These are phyloP conservation scores for Suillus cothurnatus DNA, from an alignment of 768 basidiomycete genomes.

Conservation along the genomic window DNA sequence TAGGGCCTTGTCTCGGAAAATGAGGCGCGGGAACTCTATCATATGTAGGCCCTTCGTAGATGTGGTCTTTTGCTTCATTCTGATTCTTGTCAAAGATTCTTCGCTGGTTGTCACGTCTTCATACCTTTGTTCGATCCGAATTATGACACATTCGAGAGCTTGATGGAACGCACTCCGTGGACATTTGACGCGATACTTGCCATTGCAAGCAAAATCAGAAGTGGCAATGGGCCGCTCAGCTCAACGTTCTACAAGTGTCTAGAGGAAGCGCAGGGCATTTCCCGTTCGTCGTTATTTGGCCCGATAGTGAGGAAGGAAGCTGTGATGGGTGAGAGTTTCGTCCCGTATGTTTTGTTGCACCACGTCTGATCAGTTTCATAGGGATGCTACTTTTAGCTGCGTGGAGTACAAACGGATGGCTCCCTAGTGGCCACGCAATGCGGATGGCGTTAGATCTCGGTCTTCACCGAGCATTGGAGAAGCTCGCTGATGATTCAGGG, in stretches of 20 bases:
- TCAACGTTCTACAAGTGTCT: slow-evolving; percentile 88
- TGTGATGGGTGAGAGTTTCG: slow-evolving; percentile 67
- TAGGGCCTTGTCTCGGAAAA: slow-evolving; percentile 84
- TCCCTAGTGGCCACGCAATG: slow-evolving; percentile 94
- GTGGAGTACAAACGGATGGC: slow-evolving; percentile 94
- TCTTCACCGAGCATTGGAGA: slow-evolving; percentile 89
- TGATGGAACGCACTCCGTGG: slow-evolving; percentile 93
- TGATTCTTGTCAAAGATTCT: slow-evolving; percentile 62
- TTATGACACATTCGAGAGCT: slow-evolving; percentile 91
- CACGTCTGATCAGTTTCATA: slow-evolving; percentile 28
- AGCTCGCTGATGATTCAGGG: slow-evolving; percentile 71
- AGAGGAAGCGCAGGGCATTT: slow-evolving; percentile 96
- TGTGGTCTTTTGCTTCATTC: slow-evolving; percentile 7
- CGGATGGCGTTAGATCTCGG: slow-evolving; percentile 95
- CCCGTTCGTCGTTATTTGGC: slow-evolving; percentile 90
- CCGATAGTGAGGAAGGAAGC: slow-evolving; percentile 94
- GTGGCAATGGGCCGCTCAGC: slow-evolving; percentile 83
- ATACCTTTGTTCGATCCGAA: slow-evolving; percentile 92
- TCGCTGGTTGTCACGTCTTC: slow-evolving; percentile 95
- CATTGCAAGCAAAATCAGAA: slow-evolving; percentile 89
- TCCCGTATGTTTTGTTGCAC: not conserved
- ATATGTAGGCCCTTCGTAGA: slow-evolving; percentile 61
- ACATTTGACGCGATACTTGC: slow-evolving; percentile 94
- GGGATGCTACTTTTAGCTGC: slow-evolving; percentile 92
- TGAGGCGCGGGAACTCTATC: slow-evolving; percentile 89